phyloP scores from a whole-genome alignment of 495 filamentous ascomycete genomes.

The Aspergillus hancockii region DNA sequence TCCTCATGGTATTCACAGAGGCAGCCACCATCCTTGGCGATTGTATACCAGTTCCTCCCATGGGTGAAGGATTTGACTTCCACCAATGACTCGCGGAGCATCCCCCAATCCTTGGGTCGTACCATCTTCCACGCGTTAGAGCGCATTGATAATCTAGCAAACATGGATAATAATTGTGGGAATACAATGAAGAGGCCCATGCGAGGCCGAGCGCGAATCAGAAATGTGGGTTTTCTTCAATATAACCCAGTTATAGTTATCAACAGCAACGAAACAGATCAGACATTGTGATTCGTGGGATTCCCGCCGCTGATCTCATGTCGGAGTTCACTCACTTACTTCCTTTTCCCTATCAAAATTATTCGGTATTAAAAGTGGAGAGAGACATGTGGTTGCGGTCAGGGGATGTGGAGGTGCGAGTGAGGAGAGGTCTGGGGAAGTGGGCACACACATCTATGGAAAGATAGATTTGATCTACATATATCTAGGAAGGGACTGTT shows the following conservation, averaged over 20 bases:
- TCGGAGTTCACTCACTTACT: neutral
- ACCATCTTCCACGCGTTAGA: too few species aligned
- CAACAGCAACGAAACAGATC: too few species aligned
- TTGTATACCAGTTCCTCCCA: too few species aligned
- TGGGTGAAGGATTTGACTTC: too few species aligned
- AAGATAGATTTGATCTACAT: too few species aligned
- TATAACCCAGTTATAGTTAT: too few species aligned
- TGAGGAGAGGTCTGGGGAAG: too few species aligned
- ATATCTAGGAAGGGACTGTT: too few species aligned
- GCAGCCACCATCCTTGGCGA: neutral
- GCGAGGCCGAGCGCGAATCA: constrained; percentile 2
- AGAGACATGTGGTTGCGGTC: neutral
- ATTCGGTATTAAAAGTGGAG: too few species aligned
- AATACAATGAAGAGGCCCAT: constrained; percentile 4
- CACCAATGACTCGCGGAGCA: neutral
- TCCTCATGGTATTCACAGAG: neutral
- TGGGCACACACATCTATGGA: too few species aligned
- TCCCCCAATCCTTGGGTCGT: neutral
- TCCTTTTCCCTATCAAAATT: too few species aligned
- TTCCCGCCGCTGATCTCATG: neutral
- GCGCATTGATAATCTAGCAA: neutral
- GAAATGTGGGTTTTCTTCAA: neutral
- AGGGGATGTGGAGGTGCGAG: neutral
- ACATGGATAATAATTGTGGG: neutral
- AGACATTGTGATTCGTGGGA: neutral